These are phyloP conservation scores for Yamadazyma endophytica DNA, from an alignment of 805 yeast species.

Conservation along the genomic window DNA sequence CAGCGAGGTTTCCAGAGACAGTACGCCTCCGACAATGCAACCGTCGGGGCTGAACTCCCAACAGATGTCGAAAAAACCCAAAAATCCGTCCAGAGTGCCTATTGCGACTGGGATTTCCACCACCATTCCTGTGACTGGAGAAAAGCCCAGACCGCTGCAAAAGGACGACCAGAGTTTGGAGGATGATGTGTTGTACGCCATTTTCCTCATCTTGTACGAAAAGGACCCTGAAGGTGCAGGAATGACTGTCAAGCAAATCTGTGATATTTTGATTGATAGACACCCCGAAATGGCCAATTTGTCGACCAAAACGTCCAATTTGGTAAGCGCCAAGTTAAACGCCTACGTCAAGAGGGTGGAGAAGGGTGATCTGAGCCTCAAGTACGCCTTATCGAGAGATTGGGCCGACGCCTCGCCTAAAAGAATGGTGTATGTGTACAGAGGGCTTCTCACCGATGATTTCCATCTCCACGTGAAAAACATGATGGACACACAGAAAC, in stretches of 20 bases:
- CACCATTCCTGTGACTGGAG: slow-evolving; percentile 75
- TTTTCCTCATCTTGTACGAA: slow-evolving; percentile 67
- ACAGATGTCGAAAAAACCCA: slow-evolving; percentile 24
- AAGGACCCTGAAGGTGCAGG: slow-evolving; percentile 67
- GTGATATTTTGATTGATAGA: slow-evolving; percentile 67
- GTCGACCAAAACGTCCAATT: slow-evolving; percentile 74
- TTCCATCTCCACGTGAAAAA: slow-evolving; percentile 68
- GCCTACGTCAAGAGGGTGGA: slow-evolving; percentile 84
- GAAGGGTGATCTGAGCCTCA: slow-evolving; percentile 70
- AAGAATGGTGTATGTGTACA: slow-evolving; percentile 82
- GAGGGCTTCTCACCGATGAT: slow-evolving; percentile 74
- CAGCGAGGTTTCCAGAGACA: slow-evolving; percentile 9
- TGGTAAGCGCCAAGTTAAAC: slow-evolving; percentile 77
- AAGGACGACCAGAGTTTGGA: slow-evolving; percentile 58
- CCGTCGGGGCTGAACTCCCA: slow-evolving; percentile 34
- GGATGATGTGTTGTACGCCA: slow-evolving; percentile 72
- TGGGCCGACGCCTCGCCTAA: slow-evolving; percentile 91
- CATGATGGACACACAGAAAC: slow-evolving; percentile 43
- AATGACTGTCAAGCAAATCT: slow-evolving; percentile 86
- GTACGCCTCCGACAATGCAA: slow-evolving; percentile 5
- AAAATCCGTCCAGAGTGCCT: slow-evolving; percentile 42
- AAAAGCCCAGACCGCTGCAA: slow-evolving; percentile 63
- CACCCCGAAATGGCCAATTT: slow-evolving; percentile 84
- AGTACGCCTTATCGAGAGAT: slow-evolving; percentile 75
- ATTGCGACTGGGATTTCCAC: slow-evolving; percentile 73